phyloP scores from a whole-genome alignment of 2,329 filamentous ascomycete genomes.

The Cladosporium sp. region DNA sequence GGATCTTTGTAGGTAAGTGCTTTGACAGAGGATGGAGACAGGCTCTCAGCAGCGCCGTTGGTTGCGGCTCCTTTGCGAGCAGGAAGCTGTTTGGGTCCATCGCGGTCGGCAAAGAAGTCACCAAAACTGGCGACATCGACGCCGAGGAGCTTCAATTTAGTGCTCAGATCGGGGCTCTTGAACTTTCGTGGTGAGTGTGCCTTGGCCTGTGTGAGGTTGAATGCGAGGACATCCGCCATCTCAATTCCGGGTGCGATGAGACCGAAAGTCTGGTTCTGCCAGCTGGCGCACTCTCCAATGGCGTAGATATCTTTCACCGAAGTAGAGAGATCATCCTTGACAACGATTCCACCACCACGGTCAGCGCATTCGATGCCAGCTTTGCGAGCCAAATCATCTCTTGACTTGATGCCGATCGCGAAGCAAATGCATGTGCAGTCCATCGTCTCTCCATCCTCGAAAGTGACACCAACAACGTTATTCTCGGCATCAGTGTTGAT shows the following conservation, averaged over 20 bases:
- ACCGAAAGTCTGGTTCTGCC: conserved; percentile 80
- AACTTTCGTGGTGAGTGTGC: conserved; percentile 65
- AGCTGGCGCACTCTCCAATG: conserved; percentile 86
- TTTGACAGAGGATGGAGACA: conserved; percentile 60
- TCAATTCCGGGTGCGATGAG: conserved; percentile 86
- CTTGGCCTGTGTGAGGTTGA: conserved; percentile 82
- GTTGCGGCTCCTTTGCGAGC: conserved; percentile 41
- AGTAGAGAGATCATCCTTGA: conserved; percentile 63
- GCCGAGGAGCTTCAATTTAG: conserved; percentile 82
- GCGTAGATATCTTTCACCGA: conserved; percentile 72
- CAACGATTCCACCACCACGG: conserved; percentile 69
- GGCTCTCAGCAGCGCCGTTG: conserved; percentile 45
- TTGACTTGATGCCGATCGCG: conserved; percentile 77
- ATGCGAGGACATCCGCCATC: conserved; percentile 87
- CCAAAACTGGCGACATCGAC: conserved; percentile 92
- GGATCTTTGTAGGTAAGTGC: conserved; percentile 84
- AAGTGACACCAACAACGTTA: conserved; percentile 66
- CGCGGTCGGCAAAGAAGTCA: conserved; percentile 85
- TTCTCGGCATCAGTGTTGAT: conserved; percentile 66
- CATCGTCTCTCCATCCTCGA: conserved; percentile 75
- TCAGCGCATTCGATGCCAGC: conserved; percentile 69
- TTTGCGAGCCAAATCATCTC: conserved; percentile 68
- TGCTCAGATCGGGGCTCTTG: conserved; percentile 81
- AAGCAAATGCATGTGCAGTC: conserved; percentile 81
- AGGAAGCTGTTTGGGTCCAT: conserved; percentile 73